These are phyloP conservation scores for Artomyces pyxidatus DNA, from an alignment of 768 basidiomycete genomes.

Conservation along the genomic window DNA sequence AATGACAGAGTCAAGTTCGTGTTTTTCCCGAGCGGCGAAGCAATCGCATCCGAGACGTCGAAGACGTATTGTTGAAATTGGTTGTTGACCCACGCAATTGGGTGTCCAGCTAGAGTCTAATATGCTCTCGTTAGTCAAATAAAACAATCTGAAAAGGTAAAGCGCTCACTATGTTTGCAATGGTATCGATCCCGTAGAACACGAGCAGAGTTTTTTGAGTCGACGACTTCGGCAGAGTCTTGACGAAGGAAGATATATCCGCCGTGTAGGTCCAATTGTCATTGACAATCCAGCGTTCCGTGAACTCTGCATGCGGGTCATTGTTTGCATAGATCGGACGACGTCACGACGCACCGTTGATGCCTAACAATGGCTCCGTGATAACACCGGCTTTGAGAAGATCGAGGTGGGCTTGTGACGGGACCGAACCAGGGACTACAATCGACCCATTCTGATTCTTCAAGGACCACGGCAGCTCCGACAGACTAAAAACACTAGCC, in stretches of 20 bases:
- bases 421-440: slow-evolving; percentile 40
- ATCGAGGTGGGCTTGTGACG: slow-evolving; percentile 49
- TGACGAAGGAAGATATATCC: slow-evolving; percentile 37
- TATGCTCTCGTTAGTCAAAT: background rate
- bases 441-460: slow-evolving; percentile 47
- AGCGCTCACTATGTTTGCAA: slow-evolving; percentile 40
- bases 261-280: slow-evolving; percentile 57
- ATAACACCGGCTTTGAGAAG: slow-evolving; percentile 44
- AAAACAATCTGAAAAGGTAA: background rate
- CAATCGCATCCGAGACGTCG: slow-evolving; percentile 39
- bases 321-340: background rate
- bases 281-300: slow-evolving; percentile 45
- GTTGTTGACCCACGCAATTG: slow-evolving; percentile 51
- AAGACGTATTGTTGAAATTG: slow-evolving; percentile 47
- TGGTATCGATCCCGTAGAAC: slow-evolving; percentile 50
- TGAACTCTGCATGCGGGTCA: slow-evolving; percentile 33
- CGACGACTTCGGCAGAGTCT: slow-evolving; percentile 15
- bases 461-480: slow-evolving; percentile 43
- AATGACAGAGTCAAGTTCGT: slow-evolving; percentile 42
- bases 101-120: slow-evolving; percentile 41
- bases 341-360: slow-evolving; percentile 35
- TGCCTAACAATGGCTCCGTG: slow-evolving; percentile 42
- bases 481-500: slow-evolving; percentile 33
- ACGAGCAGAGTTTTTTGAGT: slow-evolving; percentile 34
- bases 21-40: slow-evolving; percentile 23